phyloP scores from a whole-genome alignment of 768 basidiomycete genomes.

The Leccinellum rugosiceps region DNA sequence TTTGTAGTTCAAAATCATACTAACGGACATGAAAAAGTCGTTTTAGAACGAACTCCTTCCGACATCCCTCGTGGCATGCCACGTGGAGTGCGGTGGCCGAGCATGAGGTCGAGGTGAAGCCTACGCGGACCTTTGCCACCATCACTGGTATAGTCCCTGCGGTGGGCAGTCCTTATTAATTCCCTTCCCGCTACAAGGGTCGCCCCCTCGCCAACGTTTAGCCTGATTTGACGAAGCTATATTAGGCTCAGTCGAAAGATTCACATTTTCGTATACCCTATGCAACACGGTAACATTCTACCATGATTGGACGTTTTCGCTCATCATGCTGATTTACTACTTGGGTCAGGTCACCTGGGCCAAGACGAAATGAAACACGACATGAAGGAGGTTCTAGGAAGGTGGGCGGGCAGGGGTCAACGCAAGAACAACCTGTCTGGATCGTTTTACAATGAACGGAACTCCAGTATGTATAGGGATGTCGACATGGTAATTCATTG shows the following conservation, averaged over 20 bases:
- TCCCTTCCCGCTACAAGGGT: too few species aligned
- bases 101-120: too few species aligned
- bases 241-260: conserved; percentile 20
- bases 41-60: too few species aligned
- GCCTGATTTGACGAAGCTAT: conserved; percentile 25
- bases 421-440: conserved; percentile 18
- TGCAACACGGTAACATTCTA: conserved; percentile 14
- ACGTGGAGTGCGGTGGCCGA: conserved; percentile 3
- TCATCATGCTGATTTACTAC: neutral
- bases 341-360: conserved; percentile 10
- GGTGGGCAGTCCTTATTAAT: too few species aligned
- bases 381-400: conserved; percentile 15
- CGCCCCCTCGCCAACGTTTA: conserved; percentile 8
- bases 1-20: neutral
- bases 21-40: conserved; percentile 15
- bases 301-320: neutral
- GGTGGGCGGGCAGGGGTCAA: conserved; percentile 12
- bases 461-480: neutral
- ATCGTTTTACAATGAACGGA: conserved; percentile 21
- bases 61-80: conserved; percentile 11
- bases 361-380: conserved; percentile 8
- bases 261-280: conserved; percentile 24
- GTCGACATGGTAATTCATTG: too few species aligned
- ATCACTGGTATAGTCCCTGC: too few species aligned
- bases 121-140: too few species aligned